Conservation (phyloP, 106 monocot species). For the Acorus gramineus region DNA sequence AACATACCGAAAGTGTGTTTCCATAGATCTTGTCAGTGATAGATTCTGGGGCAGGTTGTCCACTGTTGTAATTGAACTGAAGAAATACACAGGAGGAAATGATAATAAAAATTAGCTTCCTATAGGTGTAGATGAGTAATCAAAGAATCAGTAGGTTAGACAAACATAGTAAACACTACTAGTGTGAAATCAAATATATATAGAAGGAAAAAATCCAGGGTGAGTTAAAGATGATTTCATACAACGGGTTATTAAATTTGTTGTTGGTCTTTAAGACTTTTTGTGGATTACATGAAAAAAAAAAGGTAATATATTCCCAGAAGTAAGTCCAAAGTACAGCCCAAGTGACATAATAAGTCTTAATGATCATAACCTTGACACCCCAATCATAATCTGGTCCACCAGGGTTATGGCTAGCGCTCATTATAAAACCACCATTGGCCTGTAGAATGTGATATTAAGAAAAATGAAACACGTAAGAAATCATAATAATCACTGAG, state of each 20-base stretch:
- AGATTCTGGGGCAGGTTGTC: slow-evolving; percentile 95
- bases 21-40: slow-evolving; percentile 91
- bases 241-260: no score
- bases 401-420: slow-evolving; percentile 99
- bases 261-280: no score
- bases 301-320: no score
- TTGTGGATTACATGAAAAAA: no score
- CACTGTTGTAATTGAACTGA: slow-evolving; percentile 98
- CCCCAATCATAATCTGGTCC: slow-evolving; percentile 99
- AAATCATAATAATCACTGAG: not conserved
- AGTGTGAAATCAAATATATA: no score
- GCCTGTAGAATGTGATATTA: slow-evolving; percentile 30
- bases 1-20: slow-evolving; percentile 84
- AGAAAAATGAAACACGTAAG: not conserved
- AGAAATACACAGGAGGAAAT: slow-evolving; percentile 9
- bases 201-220: no score
- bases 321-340: not conserved
- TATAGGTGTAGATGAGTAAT: no score
- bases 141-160: no score
- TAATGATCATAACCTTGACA: slow-evolving; percentile 50
- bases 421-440: slow-evolving; percentile 99
- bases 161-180: no score
- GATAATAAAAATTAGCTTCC: not conserved
- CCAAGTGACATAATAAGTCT: not conserved
- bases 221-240: no score